phyloP scores from a whole-genome alignment of 2,329 filamentous ascomycete species.

The Sporothrix curviconia region DNA sequence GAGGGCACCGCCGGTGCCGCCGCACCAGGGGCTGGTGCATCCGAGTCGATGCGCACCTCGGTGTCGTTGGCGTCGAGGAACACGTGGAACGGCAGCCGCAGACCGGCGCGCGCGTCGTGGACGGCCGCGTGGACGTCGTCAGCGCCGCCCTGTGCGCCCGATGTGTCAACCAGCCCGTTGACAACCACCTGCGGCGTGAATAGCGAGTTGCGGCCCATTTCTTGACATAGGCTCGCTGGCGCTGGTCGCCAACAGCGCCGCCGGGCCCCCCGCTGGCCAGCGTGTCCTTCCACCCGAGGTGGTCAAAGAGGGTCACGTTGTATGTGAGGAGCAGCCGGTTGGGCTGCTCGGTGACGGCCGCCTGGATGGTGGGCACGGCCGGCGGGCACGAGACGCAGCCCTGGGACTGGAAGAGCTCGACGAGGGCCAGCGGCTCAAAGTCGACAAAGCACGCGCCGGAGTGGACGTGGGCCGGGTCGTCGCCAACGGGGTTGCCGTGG shows the following conservation, averaged over 20 bases:
- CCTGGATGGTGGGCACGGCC: constrained; percentile 27
- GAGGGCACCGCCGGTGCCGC: no score
- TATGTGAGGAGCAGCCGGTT: constrained; percentile 30
- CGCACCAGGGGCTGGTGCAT: background rate
- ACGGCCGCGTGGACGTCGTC: constrained; percentile 21
- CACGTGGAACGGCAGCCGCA: constrained; percentile 21
- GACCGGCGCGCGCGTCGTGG: constrained; percentile 10
- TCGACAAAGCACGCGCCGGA: constrained; percentile 29
- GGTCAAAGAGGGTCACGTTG: constrained; percentile 31
- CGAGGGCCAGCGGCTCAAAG: constrained; percentile 28
- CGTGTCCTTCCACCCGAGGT: constrained; percentile 30
- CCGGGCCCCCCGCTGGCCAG: constrained; percentile 22
- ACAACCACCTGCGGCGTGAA: constrained; percentile 29
- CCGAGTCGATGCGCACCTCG: constrained; percentile 22
- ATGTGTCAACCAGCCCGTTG: constrained; percentile 25
- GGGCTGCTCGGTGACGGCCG: constrained; percentile 22
- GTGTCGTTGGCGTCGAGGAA: constrained; percentile 24
- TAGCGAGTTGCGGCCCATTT: constrained; percentile 27
- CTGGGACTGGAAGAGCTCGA: constrained; percentile 32
- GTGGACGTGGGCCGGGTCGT: constrained; percentile 27
- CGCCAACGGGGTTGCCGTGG: constrained; percentile 4
- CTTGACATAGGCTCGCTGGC: constrained; percentile 29
- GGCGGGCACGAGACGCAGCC: constrained; percentile 30
- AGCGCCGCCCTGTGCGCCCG: constrained; percentile 20
- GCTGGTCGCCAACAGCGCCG: constrained; percentile 23